A percentile compares a stretch with the other conserved stretches of the same genome.
Evolutionary conservation across 2,329 filamentous ascomycete species (phyloP).

Genomic region (Fusarium burgessii): DNA sequence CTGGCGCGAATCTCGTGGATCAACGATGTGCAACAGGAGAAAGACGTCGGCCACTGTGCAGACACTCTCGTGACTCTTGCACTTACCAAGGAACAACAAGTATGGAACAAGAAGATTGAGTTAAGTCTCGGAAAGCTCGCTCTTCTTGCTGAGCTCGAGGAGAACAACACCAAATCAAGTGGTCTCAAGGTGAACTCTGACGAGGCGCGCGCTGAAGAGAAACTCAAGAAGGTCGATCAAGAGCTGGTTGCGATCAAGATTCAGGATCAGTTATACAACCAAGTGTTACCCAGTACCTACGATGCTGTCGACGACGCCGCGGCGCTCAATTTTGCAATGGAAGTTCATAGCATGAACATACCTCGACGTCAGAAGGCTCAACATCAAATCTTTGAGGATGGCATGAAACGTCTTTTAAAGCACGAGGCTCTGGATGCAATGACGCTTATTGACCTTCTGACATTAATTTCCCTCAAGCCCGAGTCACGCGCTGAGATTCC

Average conservation of each 20-base stretch:
- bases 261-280: slow-evolving; percentile 82
- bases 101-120: slow-evolving; percentile 95
- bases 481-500: slow-evolving; percentile 65
- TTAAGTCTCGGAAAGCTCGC: slow-evolving; percentile 89
- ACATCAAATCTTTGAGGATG: slow-evolving; percentile 77
- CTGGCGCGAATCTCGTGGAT: slow-evolving; percentile 92
- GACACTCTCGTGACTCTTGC: slow-evolving; percentile 78
- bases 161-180: slow-evolving; percentile 47
- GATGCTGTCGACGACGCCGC: slow-evolving; percentile 83
- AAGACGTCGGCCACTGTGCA: slow-evolving; percentile 80
- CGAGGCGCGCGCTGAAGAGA: slow-evolving; percentile 55
- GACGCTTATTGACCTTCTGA: slow-evolving; percentile 80
- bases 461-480: slow-evolving; percentile 70
- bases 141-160: slow-evolving; percentile 71
- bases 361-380: slow-evolving; percentile 73
- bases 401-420: slow-evolving; percentile 75
- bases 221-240: slow-evolving; percentile 67
- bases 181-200: slow-evolving; percentile 55
- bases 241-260: slow-evolving; percentile 78
- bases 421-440: slow-evolving; percentile 77
- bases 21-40: slow-evolving; percentile 84
- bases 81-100: slow-evolving; percentile 76
- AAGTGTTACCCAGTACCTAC: slow-evolving; percentile 74
- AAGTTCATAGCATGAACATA: slow-evolving; percentile 69
- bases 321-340: slow-evolving; percentile 80